Conservation (phyloP, 2,329 filamentous ascomycete species). For the Pestalotiopsis sp. region DNA sequence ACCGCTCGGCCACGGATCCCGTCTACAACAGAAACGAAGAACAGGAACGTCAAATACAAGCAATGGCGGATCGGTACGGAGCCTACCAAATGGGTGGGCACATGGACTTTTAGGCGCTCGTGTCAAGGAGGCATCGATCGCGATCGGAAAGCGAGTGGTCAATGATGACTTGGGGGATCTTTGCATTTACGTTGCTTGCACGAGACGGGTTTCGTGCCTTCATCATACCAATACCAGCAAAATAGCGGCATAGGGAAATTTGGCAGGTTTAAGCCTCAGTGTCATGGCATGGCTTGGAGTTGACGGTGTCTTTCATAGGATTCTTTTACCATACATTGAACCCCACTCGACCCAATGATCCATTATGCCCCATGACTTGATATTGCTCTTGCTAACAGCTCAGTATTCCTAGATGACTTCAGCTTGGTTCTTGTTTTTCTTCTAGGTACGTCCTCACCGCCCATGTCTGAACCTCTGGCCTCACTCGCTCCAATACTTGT, state of each 20-base stretch:
- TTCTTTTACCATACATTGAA: background rate
- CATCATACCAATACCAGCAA: background rate
- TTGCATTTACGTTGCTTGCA: background rate
- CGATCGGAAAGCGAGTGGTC: background rate
- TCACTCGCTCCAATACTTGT: background rate
- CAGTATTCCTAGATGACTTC: background rate
- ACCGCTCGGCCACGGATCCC: slow-evolving; percentile 66
- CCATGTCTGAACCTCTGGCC: background rate
- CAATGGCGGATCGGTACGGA: slow-evolving; percentile 73
- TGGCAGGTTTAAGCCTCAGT: background rate
- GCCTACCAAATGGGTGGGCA: slow-evolving; percentile 52
- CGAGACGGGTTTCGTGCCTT: background rate
- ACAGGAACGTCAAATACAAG: slow-evolving; percentile 50
- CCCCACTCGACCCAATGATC: background rate
- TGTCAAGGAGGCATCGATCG: slow-evolving; percentile 16
- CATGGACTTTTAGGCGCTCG: slow-evolving; percentile 24
- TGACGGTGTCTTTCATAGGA: slow-evolving; percentile 8
- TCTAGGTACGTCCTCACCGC: background rate
- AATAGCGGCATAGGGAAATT: background rate
- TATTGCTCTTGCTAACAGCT: background rate
- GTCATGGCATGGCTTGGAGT: slow-evolving; percentile 4
- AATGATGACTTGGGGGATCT: background rate
- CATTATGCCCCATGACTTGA: background rate
- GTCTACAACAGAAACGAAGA: slow-evolving; percentile 58
- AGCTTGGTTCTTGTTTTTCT: background rate